Conservation (phyloP, 352 stramenopile species). For the Phytophthora pseudosyringae region DNA sequence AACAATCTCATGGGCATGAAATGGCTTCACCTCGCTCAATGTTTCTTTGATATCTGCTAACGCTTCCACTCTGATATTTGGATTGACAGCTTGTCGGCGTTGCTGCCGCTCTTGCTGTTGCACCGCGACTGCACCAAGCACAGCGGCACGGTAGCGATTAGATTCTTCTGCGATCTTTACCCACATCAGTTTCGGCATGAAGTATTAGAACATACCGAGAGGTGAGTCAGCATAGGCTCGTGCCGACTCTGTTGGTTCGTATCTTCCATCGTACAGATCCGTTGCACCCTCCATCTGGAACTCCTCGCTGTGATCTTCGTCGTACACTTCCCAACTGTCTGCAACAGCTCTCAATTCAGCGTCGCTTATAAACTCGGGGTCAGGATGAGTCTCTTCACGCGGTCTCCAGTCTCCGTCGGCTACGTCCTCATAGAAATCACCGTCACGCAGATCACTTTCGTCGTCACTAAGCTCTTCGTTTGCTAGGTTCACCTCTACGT, state of each 20-base stretch:
- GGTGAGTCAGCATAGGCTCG: constrained; percentile 6
- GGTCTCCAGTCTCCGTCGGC: neutral
- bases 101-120: neutral
- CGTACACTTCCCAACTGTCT: neutral
- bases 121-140: neutral
- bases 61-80: neutral
- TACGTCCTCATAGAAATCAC: neutral
- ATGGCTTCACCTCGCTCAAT: constrained; percentile 1
- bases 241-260: constrained; percentile 1
- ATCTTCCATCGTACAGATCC: constrained; percentile 3
- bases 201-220: constrained; percentile 12
- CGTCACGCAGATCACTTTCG: neutral
- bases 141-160: neutral
- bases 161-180: constrained; percentile 5
- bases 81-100: neutral
- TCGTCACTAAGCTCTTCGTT: neutral
- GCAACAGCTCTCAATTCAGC: neutral
- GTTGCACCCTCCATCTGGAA: neutral
- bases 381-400: neutral
- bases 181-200: constrained; percentile 13
- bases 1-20: constrained; percentile 19
- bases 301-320: neutral
- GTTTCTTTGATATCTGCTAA: constrained; percentile 5
- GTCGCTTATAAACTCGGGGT: neutral
- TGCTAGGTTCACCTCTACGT: no score